These are phyloP conservation scores for Eutrema salsugineum DNA, from an alignment of 441 rosid genomes.

Conservation along the genomic window DNA sequence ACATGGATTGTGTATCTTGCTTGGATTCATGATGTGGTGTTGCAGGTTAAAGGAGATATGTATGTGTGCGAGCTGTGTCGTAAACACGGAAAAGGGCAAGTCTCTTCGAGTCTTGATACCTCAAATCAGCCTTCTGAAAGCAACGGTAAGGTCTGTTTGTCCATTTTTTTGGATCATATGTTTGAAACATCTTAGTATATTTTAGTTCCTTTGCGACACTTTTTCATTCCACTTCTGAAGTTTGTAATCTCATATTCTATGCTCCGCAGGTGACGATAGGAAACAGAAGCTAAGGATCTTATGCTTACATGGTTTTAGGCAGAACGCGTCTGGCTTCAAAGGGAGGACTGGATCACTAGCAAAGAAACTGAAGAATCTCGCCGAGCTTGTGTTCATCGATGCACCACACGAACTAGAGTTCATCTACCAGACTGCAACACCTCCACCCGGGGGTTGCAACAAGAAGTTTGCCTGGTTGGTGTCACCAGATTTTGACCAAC, in stretches of 20 bases:
- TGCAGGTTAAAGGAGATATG: conserved; percentile 49
- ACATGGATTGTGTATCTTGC: not conserved
- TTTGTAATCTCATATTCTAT: not conserved
- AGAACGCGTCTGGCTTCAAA: conserved; percentile 85
- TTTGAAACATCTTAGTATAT: not conserved
- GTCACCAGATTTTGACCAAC: conserved; percentile 41
- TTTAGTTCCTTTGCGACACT: not conserved
- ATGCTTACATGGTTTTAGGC: conserved; percentile 96
- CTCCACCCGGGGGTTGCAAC: conserved; percentile 46
- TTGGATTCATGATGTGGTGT: not conserved
- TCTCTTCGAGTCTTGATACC: conserved; percentile 28
- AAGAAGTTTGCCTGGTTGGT: conserved; percentile 88
- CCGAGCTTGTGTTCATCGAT: conserved; percentile 69
- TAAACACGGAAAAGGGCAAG: conserved; percentile 47
- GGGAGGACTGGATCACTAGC: conserved; percentile 92
- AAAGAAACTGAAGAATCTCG: conserved; percentile 80
- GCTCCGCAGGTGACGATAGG: conserved; percentile 27
- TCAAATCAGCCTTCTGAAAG: conserved; percentile 32
- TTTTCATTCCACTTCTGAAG: not conserved
- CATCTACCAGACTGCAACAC: conserved; percentile 53
- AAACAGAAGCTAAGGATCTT: conserved; percentile 71
- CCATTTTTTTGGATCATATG: not conserved
- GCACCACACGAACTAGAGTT: conserved; percentile 85
- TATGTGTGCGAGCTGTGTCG: conserved; percentile 80
- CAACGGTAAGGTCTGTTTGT: conserved; percentile 65